Conservation (phyloP, 139 green algal genomes). For the Zygnema cylindricum region DNA sequence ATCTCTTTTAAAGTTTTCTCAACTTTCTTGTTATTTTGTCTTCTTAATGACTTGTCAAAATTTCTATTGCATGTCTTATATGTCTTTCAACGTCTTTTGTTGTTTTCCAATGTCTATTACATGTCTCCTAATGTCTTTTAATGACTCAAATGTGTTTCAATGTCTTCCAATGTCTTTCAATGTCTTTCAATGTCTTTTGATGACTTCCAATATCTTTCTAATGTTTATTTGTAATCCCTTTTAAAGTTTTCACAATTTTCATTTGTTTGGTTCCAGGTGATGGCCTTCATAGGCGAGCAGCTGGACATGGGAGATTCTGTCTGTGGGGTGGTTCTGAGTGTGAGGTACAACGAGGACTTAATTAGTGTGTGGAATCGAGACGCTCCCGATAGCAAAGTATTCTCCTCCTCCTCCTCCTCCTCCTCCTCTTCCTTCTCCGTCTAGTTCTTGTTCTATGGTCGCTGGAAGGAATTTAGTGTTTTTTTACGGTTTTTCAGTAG, state of each 20-base stretch:
- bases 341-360: slow-evolving; percentile 40
- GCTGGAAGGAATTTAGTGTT: too few relatives aligned
- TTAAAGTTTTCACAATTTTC: not conserved
- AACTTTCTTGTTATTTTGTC: too few relatives aligned
- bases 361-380: slow-evolving; percentile 57
- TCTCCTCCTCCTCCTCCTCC: too few relatives aligned
- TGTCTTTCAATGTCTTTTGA: not conserved
- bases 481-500: too few relatives aligned
- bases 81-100: not conserved
- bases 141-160: not conserved
- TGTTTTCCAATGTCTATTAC: not conserved
- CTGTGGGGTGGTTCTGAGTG: slow-evolving; percentile 50
- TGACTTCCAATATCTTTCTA: not conserved
- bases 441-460: too few relatives aligned
- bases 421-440: too few relatives aligned
- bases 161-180: not conserved
- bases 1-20: too few relatives aligned
- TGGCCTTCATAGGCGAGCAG: slow-evolving; percentile 52
- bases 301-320: slow-evolving; percentile 37
- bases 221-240: not conserved
- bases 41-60: too few relatives aligned
- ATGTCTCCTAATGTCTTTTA: not conserved
- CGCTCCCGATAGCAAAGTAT: slow-evolving; percentile 36
- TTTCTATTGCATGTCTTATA: too few relatives aligned
- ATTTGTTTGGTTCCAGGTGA: slow-evolving; percentile 26